These are phyloP conservation scores for Phaeotremella fagi DNA, from an alignment of 768 basidiomycete species.

Conservation along the genomic window DNA sequence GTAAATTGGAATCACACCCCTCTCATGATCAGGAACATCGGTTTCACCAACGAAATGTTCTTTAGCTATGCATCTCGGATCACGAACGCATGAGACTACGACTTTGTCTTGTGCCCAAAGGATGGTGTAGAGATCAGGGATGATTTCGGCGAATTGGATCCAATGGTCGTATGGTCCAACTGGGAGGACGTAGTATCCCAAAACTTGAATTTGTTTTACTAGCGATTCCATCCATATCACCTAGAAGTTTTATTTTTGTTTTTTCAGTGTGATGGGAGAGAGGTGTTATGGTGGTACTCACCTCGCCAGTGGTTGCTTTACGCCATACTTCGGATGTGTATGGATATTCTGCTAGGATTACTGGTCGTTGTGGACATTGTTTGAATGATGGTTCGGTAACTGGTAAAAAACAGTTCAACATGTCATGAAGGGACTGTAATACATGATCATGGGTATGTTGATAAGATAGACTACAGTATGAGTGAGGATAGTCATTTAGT, in stretches of 20 bases:
- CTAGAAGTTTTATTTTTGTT: slow-evolving; percentile 7
- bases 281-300: slow-evolving; percentile 17
- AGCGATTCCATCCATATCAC: slow-evolving; percentile 3
- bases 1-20: slow-evolving; percentile 44
- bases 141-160: slow-evolving; percentile 37
- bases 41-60: slow-evolving; percentile 30
- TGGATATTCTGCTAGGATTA: slow-evolving; percentile 38
- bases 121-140: slow-evolving; percentile 39
- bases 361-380: slow-evolving; percentile 24
- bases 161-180: slow-evolving; percentile 38
- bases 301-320: slow-evolving; percentile 30
- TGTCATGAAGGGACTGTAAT: background rate
- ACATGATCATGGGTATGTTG: slow-evolving; percentile 19
- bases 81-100: slow-evolving; percentile 38
- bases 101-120: slow-evolving; percentile 36
- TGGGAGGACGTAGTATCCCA: slow-evolving; percentile 16
- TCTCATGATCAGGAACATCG: slow-evolving; percentile 39
- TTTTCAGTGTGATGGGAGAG: too few relatives aligned
- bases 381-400: slow-evolving; percentile 7
- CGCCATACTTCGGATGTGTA: slow-evolving; percentile 26
- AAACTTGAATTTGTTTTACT: slow-evolving; percentile 18
- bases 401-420: slow-evolving; percentile 29
- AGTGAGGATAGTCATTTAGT: background rate
- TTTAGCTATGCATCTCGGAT: slow-evolving; percentile 40
- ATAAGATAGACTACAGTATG: background rate